These are phyloP conservation scores for Nakaseomyces glabratus DNA, from an alignment of 1,139 yeast species.

Conservation along the genomic window DNA sequence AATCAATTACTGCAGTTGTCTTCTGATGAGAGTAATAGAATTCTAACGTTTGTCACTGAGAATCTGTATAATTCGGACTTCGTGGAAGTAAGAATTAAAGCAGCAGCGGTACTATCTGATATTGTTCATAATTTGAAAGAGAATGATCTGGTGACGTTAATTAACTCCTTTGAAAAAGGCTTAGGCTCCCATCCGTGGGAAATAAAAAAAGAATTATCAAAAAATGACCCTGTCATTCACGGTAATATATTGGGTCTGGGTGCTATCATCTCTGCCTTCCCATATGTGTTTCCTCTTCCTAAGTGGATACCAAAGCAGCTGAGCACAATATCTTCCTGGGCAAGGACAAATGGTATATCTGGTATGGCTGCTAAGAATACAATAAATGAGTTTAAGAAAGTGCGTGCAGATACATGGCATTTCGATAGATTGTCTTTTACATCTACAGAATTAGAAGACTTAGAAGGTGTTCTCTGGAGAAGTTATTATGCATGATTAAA, in stretches of 20 bases:
- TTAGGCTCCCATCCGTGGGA: conserved; percentile 45
- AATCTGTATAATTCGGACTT: conserved; percentile 51
- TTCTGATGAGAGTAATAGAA: conserved; percentile 39
- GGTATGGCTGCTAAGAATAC: conserved; percentile 81
- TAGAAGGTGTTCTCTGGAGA: conserved; percentile 91
- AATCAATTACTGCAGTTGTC: conserved; percentile 55
- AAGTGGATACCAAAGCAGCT: conserved; percentile 75
- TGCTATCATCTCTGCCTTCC: conserved; percentile 80
- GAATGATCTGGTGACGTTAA: conserved; percentile 32
- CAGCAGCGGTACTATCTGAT: conserved; percentile 70
- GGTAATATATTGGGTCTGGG: conserved; percentile 62
- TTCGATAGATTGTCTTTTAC: conserved; percentile 72
- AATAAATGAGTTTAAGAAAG: conserved; percentile 79
- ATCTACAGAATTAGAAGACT: conserved; percentile 73
- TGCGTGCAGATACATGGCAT: conserved; percentile 96
- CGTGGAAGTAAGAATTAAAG: conserved; percentile 68
- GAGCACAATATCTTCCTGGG: conserved; percentile 58
- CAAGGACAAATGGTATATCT: conserved; percentile 59
- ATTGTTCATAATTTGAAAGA: conserved; percentile 65
- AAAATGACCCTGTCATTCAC: not conserved
- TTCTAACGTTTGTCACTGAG: conserved; percentile 47
- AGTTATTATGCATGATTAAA: conserved; percentile 81
- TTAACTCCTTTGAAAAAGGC: conserved; percentile 34
- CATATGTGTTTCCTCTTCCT: conserved; percentile 89
- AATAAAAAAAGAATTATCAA: not conserved